Base-by-base conservation (phyloP, 2,329 filamentous ascomycete genomes). In the Arthrinium phaeospermum region DNA sequence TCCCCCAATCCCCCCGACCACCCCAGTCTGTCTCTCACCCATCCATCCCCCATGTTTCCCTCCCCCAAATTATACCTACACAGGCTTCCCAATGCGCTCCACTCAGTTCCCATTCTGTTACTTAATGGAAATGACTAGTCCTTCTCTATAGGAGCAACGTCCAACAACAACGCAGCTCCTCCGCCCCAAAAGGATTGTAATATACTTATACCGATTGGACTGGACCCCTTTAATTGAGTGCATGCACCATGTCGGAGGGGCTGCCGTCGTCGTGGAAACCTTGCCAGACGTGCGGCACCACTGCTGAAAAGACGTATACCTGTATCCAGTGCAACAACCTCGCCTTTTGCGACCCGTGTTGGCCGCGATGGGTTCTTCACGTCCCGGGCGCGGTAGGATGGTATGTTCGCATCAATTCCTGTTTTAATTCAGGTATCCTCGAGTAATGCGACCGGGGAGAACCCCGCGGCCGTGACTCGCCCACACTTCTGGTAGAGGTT, bases 311-410 rank as follows among this genome's bases (percentile, higher is more conserved):
- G 73, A 79, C 76, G 3, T 80, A 75, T 72, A 78, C 78, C 30
- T 81, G 79, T 74, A 78, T 80, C 51, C 79, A 80, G 45, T 81
- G 79, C 74, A 81, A 81, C 73, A 80, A 79, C 71, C 76, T 81
- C 34, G 74, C 76, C 34, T 81, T 81, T 72, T 81, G 79, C 73
- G 79, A 80, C 19, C 67, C 69, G 8, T 80, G 78, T 70, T 81
- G 79, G 79, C 74, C 77, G 19, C 77, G 79, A 78, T 81, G 79
- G 79, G 73, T 81, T 76, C 84, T 73, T 12, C 72, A 73, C 61
- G 24, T 70, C 19, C 68, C 72, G 27, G 72, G 72, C 8, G 61
- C 67, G 5, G 72, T 73, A n/a, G 72, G 72, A n/a, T 73, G 72
- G 72, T 41, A 41, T 41, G 37, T 72, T 44, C 69, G 72, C 71